Base-by-base conservation (phyloP, 2,329 filamentous ascomycete genomes). In the Fusarium setosum region DNA sequence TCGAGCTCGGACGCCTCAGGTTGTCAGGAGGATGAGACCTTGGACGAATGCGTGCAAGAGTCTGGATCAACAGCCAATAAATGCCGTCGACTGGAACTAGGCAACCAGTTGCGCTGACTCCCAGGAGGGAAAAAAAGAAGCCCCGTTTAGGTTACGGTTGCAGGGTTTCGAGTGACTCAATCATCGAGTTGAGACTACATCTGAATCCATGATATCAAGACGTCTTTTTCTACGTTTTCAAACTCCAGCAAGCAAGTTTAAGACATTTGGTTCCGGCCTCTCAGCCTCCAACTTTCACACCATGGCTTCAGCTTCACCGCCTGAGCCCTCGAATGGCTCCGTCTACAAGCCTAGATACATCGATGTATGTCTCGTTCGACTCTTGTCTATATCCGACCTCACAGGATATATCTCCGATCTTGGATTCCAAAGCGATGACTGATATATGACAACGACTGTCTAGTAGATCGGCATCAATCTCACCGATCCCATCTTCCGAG, bases 381-480 rank as follows among this genome's bases (percentile, higher is more conserved):
- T 21, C 12, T 18, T 34, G 15, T 48, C 40, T 54, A 34, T 31
- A 49, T 57, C 44, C 45, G 32, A 37, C 56, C 50, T 59, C 44
- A 51, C 47, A 45, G 21, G 62, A 48, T 23, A 44, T 31, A 42
- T 64, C n/a, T n/a, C 32, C 51, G 23, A 45, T 31, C 24, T 57
- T 55, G 38, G 44, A 50, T 50, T 26, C 48, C 59, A 29, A 13
- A 18, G 15, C 29, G 49, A 13, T 52, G 48, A 42, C 69, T 70
- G 59, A 73, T 65, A 70, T 44, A 52, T 42, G 53, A 53, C 44
- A 40, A 44, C n/a, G n/a, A n/a, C 23, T 34, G 34, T 65, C 67
- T 32, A 71, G 64, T 74, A 90, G 88, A 90, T 99, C 73, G 96
- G 95, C 58, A 97, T 99, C 83, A 99, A 99, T 78, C 86, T 99